These are phyloP conservation scores for Wickerhamomyces chambardii DNA, from an alignment of 805 yeast species.

Conservation along the genomic window DNA sequence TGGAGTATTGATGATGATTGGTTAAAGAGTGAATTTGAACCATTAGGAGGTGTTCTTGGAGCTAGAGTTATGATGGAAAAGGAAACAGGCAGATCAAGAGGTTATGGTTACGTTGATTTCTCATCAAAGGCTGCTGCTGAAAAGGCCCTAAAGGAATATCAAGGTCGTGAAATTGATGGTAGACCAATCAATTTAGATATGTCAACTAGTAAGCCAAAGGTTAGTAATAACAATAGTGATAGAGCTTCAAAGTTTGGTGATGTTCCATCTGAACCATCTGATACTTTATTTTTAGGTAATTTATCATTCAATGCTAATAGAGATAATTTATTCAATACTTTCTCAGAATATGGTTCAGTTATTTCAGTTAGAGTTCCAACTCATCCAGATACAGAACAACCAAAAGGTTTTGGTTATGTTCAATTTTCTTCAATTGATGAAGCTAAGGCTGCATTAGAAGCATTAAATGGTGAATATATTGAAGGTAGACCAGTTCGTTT, in stretches of 20 bases:
- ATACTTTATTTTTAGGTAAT: conserved; percentile 94
- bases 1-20: conserved; percentile 97
- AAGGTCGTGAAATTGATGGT: conserved; percentile 95
- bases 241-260: conserved; percentile 92
- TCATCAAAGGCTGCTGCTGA: conserved; percentile 70
- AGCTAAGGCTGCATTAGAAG: conserved; percentile 83
- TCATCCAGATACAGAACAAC: conserved; percentile 97
- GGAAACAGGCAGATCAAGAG: conserved; percentile 88
- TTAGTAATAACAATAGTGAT: conserved; percentile 46
- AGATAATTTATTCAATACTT: conserved; percentile 65
- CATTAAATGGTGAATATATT: conserved; percentile 80
- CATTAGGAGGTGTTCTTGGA: conserved; percentile 67
- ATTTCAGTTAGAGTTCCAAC: conserved; percentile 93
- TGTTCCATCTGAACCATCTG: conserved; percentile 85
- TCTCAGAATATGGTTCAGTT: conserved; percentile 74
- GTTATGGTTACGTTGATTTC: conserved; percentile 97
- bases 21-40: conserved; percentile 82
- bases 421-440: conserved; percentile 83
- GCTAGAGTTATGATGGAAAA: conserved; percentile 95
- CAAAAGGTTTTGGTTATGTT: conserved; percentile 98
- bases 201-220: conserved; percentile 75
- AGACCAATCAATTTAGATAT: conserved; percentile 92
- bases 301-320: conserved; percentile 84
- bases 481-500: conserved; percentile 92
- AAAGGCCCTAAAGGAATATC: conserved; percentile 75